Evolutionary conservation across 2,329 filamentous ascomycete species (phyloP).

Genomic region (Cladosporium phlei): DNA sequence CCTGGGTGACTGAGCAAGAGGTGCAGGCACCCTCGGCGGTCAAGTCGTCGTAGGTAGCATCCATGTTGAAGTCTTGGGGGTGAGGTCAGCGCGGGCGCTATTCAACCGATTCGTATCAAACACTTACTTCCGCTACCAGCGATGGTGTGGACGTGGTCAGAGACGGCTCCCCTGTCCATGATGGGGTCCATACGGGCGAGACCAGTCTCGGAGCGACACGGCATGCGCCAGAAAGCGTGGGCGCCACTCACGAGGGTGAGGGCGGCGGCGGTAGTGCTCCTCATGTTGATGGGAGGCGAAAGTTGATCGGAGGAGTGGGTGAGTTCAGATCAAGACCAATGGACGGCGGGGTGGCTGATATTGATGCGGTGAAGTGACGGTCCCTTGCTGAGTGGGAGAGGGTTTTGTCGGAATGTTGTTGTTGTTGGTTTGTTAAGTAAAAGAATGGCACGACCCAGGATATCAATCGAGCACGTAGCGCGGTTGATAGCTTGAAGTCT

Average conservation of each 20-base stretch:
- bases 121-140: conserved; percentile 71
- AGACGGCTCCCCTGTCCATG: conserved; percentile 55
- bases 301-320: not conserved
- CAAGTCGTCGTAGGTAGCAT: conserved; percentile 56
- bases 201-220: conserved; percentile 67
- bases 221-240: conserved; percentile 81
- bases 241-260: conserved; percentile 28
- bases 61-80: conserved; percentile 58
- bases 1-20: conserved; percentile 72
- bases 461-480: conserved; percentile 9
- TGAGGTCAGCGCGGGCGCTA: conserved; percentile 14
- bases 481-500: conserved; percentile 10
- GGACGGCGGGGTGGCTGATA: conserved; percentile 1
- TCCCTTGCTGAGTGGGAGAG: conserved; percentile 5
- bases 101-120: not conserved
- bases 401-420: conserved; percentile 1
- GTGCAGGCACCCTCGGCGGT: conserved; percentile 62
- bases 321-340: conserved; percentile 1
- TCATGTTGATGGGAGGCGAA: conserved; percentile 9
- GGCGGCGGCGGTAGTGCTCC: conserved; percentile 13
- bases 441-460: conserved; percentile 11
- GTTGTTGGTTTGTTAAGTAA: conserved; percentile 1
- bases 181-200: conserved; percentile 74
- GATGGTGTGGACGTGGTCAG: conserved; percentile 67
- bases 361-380: not conserved